phyloP scores from a whole-genome alignment of 2,329 filamentous ascomycete species.

The Ophiostoma quercus region DNA sequence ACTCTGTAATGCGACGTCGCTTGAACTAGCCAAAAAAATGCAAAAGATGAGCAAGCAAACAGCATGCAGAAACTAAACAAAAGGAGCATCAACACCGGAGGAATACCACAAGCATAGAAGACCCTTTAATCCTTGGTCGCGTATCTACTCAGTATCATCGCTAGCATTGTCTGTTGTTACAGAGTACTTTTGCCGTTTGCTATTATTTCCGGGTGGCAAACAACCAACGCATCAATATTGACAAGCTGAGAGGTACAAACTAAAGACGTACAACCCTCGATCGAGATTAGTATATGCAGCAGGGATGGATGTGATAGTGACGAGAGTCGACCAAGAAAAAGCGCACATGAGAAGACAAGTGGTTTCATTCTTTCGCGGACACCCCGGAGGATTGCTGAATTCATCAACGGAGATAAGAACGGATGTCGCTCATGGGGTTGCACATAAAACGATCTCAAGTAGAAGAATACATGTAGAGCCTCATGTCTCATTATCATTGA shows the following conservation, averaged over 20 bases:
- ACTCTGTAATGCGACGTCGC: background rate
- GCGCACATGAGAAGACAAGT: background rate
- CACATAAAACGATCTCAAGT: background rate
- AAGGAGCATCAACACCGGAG: background rate
- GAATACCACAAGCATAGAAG: background rate
- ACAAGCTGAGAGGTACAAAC: background rate
- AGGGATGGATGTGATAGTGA: background rate
- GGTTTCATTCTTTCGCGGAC: too few relatives aligned
- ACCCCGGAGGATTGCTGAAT: background rate
- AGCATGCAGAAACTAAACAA: background rate
- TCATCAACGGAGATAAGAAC: background rate
- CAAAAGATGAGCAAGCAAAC: background rate
- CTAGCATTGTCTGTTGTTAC: background rate
- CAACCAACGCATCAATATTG: background rate
- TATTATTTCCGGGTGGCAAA: background rate
- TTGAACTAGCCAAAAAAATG: background rate
- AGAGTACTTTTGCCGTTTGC: too few relatives aligned
- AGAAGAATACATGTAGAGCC: background rate
- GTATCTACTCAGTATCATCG: too few relatives aligned
- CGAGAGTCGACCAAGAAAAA: background rate
- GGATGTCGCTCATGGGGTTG: background rate
- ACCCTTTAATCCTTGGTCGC: background rate
- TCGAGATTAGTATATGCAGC: background rate
- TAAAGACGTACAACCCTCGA: background rate
- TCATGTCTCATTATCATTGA: background rate